These are phyloP conservation scores for Xylaria sp. DNA, from an alignment of 2,329 filamentous ascomycete genomes.

Conservation along the genomic window DNA sequence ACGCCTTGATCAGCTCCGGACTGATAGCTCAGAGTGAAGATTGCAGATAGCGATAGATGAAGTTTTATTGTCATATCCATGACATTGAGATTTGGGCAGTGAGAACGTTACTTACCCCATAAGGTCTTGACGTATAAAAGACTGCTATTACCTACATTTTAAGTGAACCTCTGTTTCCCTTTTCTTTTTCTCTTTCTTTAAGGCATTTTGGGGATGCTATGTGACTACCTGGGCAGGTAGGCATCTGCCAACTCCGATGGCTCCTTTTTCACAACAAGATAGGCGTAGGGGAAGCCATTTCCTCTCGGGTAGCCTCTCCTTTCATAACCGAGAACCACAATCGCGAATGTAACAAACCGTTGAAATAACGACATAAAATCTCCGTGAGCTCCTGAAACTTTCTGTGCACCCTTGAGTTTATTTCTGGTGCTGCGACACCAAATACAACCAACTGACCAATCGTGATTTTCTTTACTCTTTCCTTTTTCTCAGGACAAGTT, in stretches of 20 bases:
- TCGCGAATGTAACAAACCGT: not conserved
- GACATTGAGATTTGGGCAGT: not conserved
- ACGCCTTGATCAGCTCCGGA: too few relatives aligned
- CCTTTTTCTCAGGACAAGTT: not conserved
- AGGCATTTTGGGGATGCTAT: not conserved
- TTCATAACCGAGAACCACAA: not conserved
- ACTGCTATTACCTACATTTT: not conserved
- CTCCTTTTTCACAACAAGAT: not conserved
- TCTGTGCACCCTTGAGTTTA: not conserved
- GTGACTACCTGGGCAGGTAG: not conserved
- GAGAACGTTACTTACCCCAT: not conserved
- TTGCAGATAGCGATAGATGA: not conserved
- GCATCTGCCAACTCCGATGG: not conserved
- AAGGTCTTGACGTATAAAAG: not conserved
- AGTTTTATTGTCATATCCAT: not conserved
- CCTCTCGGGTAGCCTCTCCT: not conserved
- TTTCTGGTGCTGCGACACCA: constrained; percentile 2
- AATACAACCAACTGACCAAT: not conserved
- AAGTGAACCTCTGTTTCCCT: not conserved
- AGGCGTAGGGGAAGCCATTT: not conserved
- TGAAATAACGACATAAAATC: not conserved
- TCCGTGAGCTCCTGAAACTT: not conserved
- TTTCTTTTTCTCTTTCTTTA: not conserved
- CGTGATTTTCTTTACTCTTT: not conserved
- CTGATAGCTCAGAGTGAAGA: not conserved